Base-by-base conservation (phyloP, 257 asterid genomes). In the Capsicum pubescens region DNA sequence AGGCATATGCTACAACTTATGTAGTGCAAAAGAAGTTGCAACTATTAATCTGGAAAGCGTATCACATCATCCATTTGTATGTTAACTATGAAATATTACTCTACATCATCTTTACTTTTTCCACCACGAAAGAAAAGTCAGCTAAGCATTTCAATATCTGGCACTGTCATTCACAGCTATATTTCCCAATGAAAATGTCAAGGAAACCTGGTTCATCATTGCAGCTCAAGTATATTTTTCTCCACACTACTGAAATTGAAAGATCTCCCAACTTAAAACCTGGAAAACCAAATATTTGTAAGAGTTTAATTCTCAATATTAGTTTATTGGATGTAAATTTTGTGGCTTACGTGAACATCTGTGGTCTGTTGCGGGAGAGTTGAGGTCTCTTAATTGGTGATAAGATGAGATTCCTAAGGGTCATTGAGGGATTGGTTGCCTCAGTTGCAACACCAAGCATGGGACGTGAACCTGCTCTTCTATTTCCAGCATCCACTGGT, bases 341-440 rank as follows among this genome's bases (percentile, higher is more conserved):
- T 52, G 81, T 52, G 48, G 48, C 95, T 90, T 90, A 94, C 98
- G 94, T 91, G 93, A 95, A 95, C 88, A 93, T 57, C 68, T 88
- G 97, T 44, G 98, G 90, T 17, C 94, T 90, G 87, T 85, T 91
- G 32, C 98, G 95, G 61, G 98, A 88, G 86, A 94, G 91, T 90
- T 93, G 98, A 83, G 99, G 97, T 16, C 98, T 88, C 91, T 91
- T 94, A 84, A 95, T 89, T 44, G 99, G 99, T 56, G 99, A 93
- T 86, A 95, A 90, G 79, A 95, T 91, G 82, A 95, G 97, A 84
- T 95, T 95, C 84, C 95, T 89, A 15, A 95, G 87, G 78, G 97
- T 90, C 97, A 86, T 89, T 32, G 99, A 90, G 57, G 99, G 97
- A 89, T 94, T 95, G 64, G 90, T 86, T 48, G 87, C 90, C 54